A percentile compares a stretch with the other conserved stretches of the same genome.
These are phyloP conservation scores for Ogataea saltuana DNA, from an alignment of 805 yeast species.

Conservation along the genomic window DNA sequence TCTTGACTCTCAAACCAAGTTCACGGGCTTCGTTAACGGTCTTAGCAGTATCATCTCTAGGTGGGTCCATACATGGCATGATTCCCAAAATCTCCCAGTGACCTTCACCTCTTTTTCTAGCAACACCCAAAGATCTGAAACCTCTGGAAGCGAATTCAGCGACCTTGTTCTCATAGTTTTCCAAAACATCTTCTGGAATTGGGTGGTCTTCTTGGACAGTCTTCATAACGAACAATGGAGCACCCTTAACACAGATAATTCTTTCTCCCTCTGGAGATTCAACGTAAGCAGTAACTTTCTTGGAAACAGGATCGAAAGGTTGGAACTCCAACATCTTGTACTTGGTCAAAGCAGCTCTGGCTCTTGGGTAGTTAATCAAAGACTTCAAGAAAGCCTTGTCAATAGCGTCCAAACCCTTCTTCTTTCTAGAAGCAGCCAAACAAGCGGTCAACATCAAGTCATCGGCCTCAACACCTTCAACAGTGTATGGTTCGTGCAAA, in stretches of 20 bases:
- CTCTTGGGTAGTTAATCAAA: slow-evolving; percentile 83
- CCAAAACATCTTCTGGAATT: slow-evolving; percentile 89
- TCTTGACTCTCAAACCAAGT: slow-evolving; percentile 93
- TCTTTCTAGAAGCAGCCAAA: slow-evolving; percentile 96
- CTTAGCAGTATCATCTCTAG: slow-evolving; percentile 96
- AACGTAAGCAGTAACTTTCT: slow-evolving; percentile 93
- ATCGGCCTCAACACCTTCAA: slow-evolving; percentile 94
- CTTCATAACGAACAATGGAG: slow-evolving; percentile 94
- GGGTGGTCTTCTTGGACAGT: slow-evolving; percentile 98
- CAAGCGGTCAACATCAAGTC: slow-evolving; percentile 97
- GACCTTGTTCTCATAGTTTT: slow-evolving; percentile 94
- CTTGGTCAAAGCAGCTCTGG: slow-evolving; percentile 88
- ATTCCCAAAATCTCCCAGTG: slow-evolving; percentile 98
- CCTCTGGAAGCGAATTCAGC: slow-evolving; percentile 98
- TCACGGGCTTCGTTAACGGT: slow-evolving; percentile 89
- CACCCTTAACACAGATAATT: slow-evolving; percentile 96
- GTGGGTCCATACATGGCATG: slow-evolving; percentile 99
- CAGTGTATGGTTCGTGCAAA: slow-evolving; percentile 96
- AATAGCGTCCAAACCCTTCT: slow-evolving; percentile 97
- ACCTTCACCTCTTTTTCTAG: slow-evolving; percentile 97
- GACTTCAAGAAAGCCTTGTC: slow-evolving; percentile 96
- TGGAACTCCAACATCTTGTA: slow-evolving; percentile 95
- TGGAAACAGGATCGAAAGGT: slow-evolving; percentile 97
- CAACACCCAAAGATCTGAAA: slow-evolving; percentile 98
- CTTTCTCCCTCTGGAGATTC: slow-evolving; percentile 96